Evolutionary conservation across 441 rosid species (phyloP).

Genomic region (Pelargonium fulgidum): DNA sequence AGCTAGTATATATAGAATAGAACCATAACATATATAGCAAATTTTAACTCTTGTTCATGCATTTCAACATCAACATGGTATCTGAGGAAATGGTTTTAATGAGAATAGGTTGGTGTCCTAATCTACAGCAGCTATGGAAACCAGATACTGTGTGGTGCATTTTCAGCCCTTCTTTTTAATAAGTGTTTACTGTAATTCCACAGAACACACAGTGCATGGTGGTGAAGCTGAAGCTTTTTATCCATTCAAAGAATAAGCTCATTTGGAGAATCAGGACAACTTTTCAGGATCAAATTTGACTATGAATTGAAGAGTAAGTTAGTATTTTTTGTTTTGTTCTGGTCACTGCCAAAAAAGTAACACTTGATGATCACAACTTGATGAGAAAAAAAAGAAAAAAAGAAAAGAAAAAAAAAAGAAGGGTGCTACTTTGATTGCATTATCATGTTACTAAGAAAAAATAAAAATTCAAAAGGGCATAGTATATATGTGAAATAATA

Average conservation of each 20-base stretch:
- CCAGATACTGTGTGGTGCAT: conserved; percentile 4
- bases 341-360: too few relatives aligned
- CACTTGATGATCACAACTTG: too few relatives aligned
- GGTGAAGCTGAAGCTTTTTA: neutral
- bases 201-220: neutral
- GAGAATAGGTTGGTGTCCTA: neutral
- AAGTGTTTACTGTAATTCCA: neutral
- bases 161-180: neutral
- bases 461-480: too few relatives aligned
- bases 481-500: too few relatives aligned
- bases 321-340: too few relatives aligned
- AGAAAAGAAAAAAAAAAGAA: too few relatives aligned
- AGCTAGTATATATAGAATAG: neutral
- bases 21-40: neutral
- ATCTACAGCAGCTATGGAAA: conserved; percentile 5
- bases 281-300: neutral
- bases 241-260: too few relatives aligned
- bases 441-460: too few relatives aligned
- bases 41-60: neutral
- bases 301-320: too few relatives aligned
- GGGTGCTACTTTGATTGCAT: too few relatives aligned
- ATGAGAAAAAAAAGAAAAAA: too few relatives aligned
- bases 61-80: conserved; percentile 2
- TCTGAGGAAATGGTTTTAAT: neutral
- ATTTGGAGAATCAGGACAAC: neutral